These are phyloP conservation scores for Botrytis paeoniae DNA, from an alignment of 2,329 filamentous ascomycete species.

Conservation along the genomic window DNA sequence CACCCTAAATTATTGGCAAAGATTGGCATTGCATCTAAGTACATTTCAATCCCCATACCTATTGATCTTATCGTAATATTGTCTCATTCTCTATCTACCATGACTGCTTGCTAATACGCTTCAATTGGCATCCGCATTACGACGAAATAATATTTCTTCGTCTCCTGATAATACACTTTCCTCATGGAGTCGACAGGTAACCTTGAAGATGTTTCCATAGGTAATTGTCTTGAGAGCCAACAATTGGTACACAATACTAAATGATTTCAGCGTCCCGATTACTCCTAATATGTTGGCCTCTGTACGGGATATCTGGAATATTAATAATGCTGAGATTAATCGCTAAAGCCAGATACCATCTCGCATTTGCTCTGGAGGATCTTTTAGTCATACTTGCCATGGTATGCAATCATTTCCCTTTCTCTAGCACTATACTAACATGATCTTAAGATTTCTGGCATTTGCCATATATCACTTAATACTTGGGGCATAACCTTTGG, in stretches of 20 bases:
- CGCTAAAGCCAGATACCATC: constrained; percentile 6
- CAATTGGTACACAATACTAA: background rate
- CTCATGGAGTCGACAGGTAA: background rate
- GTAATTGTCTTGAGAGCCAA: background rate
- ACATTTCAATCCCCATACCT: background rate
- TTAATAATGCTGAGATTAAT: constrained; percentile 14
- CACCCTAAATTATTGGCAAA: background rate
- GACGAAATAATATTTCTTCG: background rate
- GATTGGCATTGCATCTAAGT: background rate
- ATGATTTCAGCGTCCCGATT: background rate
- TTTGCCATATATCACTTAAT: constrained; percentile 9
- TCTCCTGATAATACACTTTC: background rate
- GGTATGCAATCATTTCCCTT: background rate
- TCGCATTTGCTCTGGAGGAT: constrained; percentile 10
- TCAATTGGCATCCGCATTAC: background rate
- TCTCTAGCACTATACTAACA: background rate
- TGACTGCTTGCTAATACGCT: background rate
- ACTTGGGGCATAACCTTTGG: constrained; percentile 12
- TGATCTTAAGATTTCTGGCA: constrained; percentile 3
- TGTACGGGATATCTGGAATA: constrained; percentile 11
- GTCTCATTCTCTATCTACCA: background rate
- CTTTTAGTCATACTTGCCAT: constrained; percentile 7
- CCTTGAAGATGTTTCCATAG: constrained; percentile 7
- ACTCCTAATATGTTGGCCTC: constrained; percentile 17
- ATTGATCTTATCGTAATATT: background rate